Percentiles rank a stretch among this genome's conserved stretches.
Evolutionary conservation across 2,329 filamentous ascomycete species (phyloP).

Genomic region (Curvularia verruculosa): DNA sequence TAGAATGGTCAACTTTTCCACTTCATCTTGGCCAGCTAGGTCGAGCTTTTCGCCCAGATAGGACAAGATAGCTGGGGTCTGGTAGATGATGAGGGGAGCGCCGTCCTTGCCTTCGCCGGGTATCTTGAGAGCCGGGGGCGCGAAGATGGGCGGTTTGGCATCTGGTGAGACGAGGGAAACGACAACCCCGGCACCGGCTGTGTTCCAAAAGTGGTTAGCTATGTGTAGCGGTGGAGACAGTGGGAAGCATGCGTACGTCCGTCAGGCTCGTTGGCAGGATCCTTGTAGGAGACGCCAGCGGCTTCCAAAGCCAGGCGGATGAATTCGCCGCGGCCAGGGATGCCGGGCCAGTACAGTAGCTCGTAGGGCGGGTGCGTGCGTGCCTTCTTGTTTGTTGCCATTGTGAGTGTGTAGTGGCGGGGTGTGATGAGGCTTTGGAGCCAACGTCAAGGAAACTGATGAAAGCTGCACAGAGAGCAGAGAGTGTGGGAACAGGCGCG

Average conservation of each 20-base stretch:
- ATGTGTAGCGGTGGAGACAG: neutral
- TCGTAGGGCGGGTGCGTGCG: slow-evolving; percentile 59
- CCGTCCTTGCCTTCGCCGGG: slow-evolving; percentile 59
- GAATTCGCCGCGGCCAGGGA: slow-evolving; percentile 77
- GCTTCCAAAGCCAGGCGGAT: slow-evolving; percentile 76
- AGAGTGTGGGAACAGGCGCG: neutral
- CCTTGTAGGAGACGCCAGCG: slow-evolving; percentile 67
- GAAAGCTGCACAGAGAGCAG: slow-evolving; percentile 1
- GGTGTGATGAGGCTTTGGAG: neutral
- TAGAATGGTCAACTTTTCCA: slow-evolving; percentile 64
- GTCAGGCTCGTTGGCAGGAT: slow-evolving; percentile 60
- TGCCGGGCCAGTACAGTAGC: slow-evolving; percentile 72
- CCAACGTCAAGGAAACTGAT: neutral
- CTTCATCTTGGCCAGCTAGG: slow-evolving; percentile 59
- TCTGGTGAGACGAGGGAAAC: slow-evolving; percentile 56
- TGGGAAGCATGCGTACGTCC: slow-evolving; percentile 45
- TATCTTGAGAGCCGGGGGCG: slow-evolving; percentile 68
- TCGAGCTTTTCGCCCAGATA: slow-evolving; percentile 70
- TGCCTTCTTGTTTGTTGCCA: slow-evolving; percentile 36
- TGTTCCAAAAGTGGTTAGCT: neutral
- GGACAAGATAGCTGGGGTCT: slow-evolving; percentile 74
- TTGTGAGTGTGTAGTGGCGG: slow-evolving; percentile 11
- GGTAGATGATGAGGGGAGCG: slow-evolving; percentile 64
- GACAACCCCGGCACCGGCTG: slow-evolving; percentile 55
- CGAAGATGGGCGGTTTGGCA: slow-evolving; percentile 68